phyloP scores from a whole-genome alignment of 129 eudicot species.

The Scalesia atractyloides region DNA sequence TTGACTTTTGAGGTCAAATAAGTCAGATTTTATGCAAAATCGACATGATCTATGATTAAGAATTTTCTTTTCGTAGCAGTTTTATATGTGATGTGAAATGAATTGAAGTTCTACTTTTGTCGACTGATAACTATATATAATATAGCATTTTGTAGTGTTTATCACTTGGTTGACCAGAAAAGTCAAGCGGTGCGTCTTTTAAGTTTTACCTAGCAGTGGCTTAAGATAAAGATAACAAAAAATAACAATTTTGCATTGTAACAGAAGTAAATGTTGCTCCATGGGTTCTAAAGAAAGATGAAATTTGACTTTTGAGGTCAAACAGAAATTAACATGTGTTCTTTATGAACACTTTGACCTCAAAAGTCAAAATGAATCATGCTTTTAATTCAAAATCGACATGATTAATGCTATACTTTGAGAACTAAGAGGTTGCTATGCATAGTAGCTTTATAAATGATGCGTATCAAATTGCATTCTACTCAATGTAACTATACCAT shows the following conservation, averaged over 20 bases:
- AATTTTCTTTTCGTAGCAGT: not conserved
- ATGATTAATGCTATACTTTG: not conserved
- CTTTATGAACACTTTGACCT: not conserved
- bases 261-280: not conserved
- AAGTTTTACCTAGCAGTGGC: too few species aligned
- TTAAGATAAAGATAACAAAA: not conserved
- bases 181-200: too few species aligned
- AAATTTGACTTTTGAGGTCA: not conserved
- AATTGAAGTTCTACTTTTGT: too few species aligned
- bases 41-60: too few species aligned
- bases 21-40: too few species aligned
- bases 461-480: conserved; percentile 7
- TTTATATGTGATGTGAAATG: not conserved
- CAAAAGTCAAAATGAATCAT: not conserved
- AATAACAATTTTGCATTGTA: not conserved
- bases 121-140: too few species aligned
- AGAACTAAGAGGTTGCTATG: not conserved
- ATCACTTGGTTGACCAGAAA: too few species aligned
- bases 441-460: not conserved
- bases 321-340: not conserved
- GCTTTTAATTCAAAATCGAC: not conserved
- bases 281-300: not conserved
- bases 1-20: too few species aligned
- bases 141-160: too few species aligned
- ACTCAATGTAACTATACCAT: not conserved